Evolutionary conservation across 805 yeast species (phyloP).

Genomic region (Kurtzmaniella fragi): DNA sequence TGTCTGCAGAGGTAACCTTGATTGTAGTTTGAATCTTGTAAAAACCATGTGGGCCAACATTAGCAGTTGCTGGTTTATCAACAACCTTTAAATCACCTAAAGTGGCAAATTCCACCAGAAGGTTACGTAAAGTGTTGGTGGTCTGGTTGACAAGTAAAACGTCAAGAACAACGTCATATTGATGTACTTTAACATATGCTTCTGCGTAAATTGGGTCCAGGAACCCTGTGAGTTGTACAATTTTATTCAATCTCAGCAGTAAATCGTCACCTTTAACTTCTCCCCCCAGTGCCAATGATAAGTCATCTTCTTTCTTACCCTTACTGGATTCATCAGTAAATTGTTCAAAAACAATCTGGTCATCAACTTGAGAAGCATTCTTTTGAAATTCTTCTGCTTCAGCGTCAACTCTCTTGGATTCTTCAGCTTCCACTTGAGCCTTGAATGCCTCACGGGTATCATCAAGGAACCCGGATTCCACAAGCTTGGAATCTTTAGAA

Average conservation of each 20-base stretch:
- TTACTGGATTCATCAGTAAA: conserved; percentile 41
- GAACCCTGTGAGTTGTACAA: conserved; percentile 94
- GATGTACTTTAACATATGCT: conserved; percentile 93
- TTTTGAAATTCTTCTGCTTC: conserved; percentile 55
- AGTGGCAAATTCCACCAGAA: conserved; percentile 92
- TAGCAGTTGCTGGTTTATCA: conserved; percentile 84
- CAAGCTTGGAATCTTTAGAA: conserved; percentile 46
- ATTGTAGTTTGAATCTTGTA: conserved; percentile 83
- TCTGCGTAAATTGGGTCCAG: conserved; percentile 98
- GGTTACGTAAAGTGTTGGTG: conserved; percentile 78
- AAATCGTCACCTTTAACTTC: conserved; percentile 51
- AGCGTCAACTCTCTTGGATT: conserved; percentile 49
- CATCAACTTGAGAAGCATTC: conserved; percentile 74
- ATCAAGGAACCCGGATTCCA: conserved; percentile 71
- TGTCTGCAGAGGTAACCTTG: conserved; percentile 94
- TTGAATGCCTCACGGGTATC: conserved; percentile 85
- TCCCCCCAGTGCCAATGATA: conserved; percentile 47
- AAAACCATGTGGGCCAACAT: conserved; percentile 97
- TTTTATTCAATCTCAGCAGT: conserved; percentile 78
- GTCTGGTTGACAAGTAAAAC: conserved; percentile 95
- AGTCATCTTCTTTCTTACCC: conserved; percentile 48
- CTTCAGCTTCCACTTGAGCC: conserved; percentile 59
- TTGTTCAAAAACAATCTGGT: conserved; percentile 73
- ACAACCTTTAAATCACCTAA: conserved; percentile 93
- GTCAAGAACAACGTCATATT: conserved; percentile 91